Evolutionary conservation across 345 rosid genomes (phyloP).

Genomic region (Populus nigra): DNA sequence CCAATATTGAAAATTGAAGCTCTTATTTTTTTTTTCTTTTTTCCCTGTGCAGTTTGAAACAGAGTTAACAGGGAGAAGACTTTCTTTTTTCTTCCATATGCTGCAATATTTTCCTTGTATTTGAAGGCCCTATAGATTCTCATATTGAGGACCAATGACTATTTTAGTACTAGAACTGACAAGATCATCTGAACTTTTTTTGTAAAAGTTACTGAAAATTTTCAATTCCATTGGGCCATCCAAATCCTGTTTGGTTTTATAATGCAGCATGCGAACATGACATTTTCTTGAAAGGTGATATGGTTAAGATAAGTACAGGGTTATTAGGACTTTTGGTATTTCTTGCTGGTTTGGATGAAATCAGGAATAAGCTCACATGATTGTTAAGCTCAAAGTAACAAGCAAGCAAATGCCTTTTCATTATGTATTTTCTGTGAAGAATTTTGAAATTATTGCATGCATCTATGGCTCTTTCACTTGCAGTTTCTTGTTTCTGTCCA

Average conservation of each 20-base stretch:
- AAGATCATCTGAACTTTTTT: background rate
- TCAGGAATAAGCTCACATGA: background rate
- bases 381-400: background rate
- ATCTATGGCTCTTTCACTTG: constrained; percentile 10
- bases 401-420: constrained; percentile 3
- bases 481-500: constrained; percentile 37
- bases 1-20: no score
- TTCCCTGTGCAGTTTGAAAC: background rate
- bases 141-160: background rate
- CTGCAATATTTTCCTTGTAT: background rate
- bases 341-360: background rate
- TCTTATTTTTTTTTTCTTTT: no score
- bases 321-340: background rate
- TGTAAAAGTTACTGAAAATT: background rate
- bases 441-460: background rate
- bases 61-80: background rate
- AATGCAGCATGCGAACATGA: background rate
- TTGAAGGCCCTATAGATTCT: background rate
- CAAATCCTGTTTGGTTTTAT: background rate
- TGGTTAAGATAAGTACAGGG: no score
- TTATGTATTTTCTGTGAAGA: background rate
- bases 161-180: background rate
- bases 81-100: background rate
- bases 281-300: background rate
- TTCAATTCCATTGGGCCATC: background rate